phyloP scores from a whole-genome alignment of 176 grass and related monocot genomes.

The Oryza meyeriana region DNA sequence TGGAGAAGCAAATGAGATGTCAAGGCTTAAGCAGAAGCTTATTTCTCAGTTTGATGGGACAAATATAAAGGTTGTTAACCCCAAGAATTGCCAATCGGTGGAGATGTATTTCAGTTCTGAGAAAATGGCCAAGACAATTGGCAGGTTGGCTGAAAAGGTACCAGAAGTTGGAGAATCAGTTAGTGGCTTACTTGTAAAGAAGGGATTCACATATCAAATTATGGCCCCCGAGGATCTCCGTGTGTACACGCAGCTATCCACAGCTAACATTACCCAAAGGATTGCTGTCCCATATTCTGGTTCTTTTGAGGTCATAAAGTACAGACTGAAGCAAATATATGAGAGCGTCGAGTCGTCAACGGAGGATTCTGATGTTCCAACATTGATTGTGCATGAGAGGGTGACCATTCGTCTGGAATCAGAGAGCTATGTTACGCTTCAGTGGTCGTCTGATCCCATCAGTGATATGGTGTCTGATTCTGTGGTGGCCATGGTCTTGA shows the following conservation, averaged over 20 bases:
- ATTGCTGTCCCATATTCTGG: constrained; percentile 78
- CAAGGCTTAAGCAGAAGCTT: constrained; percentile 87
- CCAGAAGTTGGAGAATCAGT: constrained; percentile 64
- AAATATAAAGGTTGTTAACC: constrained; percentile 71
- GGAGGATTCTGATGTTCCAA: constrained; percentile 66
- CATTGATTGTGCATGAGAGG: constrained; percentile 63
- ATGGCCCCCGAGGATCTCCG: constrained; percentile 94
- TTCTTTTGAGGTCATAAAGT: constrained; percentile 79
- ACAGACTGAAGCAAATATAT: constrained; percentile 90
- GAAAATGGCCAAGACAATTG: constrained; percentile 95
- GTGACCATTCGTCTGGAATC: constrained; percentile 68
- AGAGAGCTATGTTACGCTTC: constrained; percentile 76
- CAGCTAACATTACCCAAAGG: constrained; percentile 77
- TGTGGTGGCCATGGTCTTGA: constrained; percentile 82
- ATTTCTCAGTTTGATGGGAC: constrained; percentile 69
- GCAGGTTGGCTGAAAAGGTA: constrained; percentile 72
- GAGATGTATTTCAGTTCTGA: constrained; percentile 89
- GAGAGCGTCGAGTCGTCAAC: constrained; percentile 65
- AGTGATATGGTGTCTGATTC: constrained; percentile 99
- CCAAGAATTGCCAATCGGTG: constrained; percentile 91
- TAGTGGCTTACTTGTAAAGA: constrained; percentile 83
- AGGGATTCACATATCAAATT: constrained; percentile 94
- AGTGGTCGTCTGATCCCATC: constrained; percentile 82
- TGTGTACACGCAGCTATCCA: constrained; percentile 80
- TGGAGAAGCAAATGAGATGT: constrained; percentile 97